Conservation (phyloP, 768 basidiomycete genomes). For the Collybia sp. region DNA sequence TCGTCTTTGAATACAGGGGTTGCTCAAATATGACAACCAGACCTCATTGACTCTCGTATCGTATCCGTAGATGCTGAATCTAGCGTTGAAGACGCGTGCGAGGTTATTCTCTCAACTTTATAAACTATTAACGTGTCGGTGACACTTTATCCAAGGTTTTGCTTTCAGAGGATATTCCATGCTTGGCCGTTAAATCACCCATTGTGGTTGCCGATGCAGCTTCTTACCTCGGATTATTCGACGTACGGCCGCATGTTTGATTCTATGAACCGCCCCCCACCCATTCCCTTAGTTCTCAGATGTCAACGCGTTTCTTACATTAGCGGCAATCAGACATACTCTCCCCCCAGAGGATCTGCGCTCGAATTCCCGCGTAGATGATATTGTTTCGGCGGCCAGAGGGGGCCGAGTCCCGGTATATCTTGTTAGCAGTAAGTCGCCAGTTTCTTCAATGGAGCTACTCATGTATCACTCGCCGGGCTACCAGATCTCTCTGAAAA, state of each 20-base stretch:
- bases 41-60: slow-evolving; percentile 66
- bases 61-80: slow-evolving; percentile 65
- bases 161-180: slow-evolving; percentile 55
- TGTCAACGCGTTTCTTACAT: slow-evolving; percentile 82
- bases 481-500: slow-evolving; percentile 76
- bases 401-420: slow-evolving; percentile 70
- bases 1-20: not conserved
- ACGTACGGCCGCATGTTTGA: slow-evolving; percentile 43
- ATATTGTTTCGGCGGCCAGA: slow-evolving; percentile 71
- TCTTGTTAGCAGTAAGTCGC: slow-evolving; percentile 68
- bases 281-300: slow-evolving; percentile 59
- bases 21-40: slow-evolving; percentile 29
- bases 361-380: slow-evolving; percentile 53
- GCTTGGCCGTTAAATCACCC: slow-evolving; percentile 54
- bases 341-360: slow-evolving; percentile 55
- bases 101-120: slow-evolving; percentile 37
- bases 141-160: slow-evolving; percentile 39
- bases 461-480: slow-evolving; percentile 1
- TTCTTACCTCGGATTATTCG: slow-evolving; percentile 59
- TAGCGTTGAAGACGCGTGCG: slow-evolving; percentile 80
- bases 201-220: slow-evolving; percentile 16
- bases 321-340: slow-evolving; percentile 77
- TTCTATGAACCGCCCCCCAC: not conserved
- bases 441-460: not conserved
- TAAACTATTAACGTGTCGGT: slow-evolving; percentile 1